phyloP scores from a whole-genome alignment of 2,329 filamentous ascomycete species.

The Onygenales sp. region DNA sequence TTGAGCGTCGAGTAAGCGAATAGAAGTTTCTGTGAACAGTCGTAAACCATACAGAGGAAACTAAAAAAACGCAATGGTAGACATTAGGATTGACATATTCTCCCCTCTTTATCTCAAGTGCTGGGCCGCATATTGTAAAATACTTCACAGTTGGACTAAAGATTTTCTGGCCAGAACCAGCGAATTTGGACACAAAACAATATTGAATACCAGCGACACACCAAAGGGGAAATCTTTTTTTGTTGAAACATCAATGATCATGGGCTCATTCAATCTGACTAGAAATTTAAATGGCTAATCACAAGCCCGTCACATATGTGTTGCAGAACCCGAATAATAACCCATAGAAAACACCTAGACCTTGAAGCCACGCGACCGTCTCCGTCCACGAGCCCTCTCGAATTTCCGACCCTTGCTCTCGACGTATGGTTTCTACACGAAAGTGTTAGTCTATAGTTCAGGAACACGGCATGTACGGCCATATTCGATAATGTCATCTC shows the following conservation, averaged over 20 bases:
- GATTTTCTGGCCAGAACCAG: background rate
- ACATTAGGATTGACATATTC: background rate
- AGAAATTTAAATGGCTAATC: constrained; percentile 2
- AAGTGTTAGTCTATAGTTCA: background rate
- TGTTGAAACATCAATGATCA: constrained; percentile 1
- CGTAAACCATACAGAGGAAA: background rate
- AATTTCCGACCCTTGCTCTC: constrained; percentile 99
- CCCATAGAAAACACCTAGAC: constrained; percentile 52
- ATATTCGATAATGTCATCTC: constrained; percentile 21
- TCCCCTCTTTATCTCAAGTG: too few relatives aligned
- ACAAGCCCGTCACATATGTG: background rate
- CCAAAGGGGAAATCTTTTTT: background rate
- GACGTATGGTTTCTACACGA: constrained; percentile 77
- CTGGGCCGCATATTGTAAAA: too few relatives aligned
- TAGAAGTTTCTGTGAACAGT: background rate
- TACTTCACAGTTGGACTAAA: too few relatives aligned
- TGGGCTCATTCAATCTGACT: constrained; percentile 2
- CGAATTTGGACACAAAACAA: background rate
- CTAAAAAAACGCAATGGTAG: too few relatives aligned
- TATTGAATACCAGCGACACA: background rate
- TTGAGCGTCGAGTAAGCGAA: constrained; percentile 22
- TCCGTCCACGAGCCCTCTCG: constrained; percentile 97
- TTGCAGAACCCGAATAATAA: constrained; percentile 11
- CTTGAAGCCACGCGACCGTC: constrained; percentile 99
- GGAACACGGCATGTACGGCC: background rate